A percentile compares a stretch with the other conserved stretches of the same genome.
These are phyloP conservation scores for Reutealis trisperma DNA, from an alignment of 345 rosid genomes.

Conservation along the genomic window DNA sequence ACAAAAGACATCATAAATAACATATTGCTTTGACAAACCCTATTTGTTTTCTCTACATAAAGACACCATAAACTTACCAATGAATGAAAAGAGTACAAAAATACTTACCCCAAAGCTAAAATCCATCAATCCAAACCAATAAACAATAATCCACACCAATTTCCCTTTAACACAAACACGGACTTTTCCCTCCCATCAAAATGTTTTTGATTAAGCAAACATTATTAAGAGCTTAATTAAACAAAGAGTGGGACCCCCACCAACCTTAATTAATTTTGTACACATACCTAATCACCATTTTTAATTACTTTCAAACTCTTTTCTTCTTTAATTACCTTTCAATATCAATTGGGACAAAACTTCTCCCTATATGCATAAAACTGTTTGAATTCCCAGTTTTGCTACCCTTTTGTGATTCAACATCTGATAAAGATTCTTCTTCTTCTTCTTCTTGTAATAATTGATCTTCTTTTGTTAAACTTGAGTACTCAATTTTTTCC, in stretches of 20 bases:
- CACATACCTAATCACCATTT: conserved; percentile 4
- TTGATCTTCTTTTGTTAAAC: conserved; percentile 42
- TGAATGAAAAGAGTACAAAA: not conserved
- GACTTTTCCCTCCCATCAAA: not conserved
- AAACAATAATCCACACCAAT: conserved; percentile 6
- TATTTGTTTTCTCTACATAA: not conserved
- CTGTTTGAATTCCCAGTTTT: conserved; percentile 16
- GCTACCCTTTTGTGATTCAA: conserved; percentile 40
- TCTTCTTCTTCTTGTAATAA: conserved; percentile 23
- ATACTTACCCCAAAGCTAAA: not conserved
- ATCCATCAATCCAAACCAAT: not conserved
- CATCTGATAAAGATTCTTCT: conserved; percentile 21
- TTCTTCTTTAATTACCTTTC: conserved; percentile 31
- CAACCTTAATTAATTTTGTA: conserved; percentile 13
- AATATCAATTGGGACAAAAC: conserved; percentile 34
- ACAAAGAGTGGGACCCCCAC: conserved; percentile 16
- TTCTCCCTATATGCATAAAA: conserved; percentile 40
- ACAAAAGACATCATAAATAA: not conserved
- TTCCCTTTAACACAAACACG: not conserved
- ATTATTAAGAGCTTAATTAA: conserved; percentile 31
- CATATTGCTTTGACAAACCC: not conserved
- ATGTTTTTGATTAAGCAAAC: conserved; percentile 31
- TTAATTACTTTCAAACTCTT: not conserved
- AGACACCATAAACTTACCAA: not conserved
- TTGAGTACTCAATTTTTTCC: conserved; percentile 40